phyloP scores from a whole-genome alignment of 805 yeast species.

The Candida sphagnicola region DNA sequence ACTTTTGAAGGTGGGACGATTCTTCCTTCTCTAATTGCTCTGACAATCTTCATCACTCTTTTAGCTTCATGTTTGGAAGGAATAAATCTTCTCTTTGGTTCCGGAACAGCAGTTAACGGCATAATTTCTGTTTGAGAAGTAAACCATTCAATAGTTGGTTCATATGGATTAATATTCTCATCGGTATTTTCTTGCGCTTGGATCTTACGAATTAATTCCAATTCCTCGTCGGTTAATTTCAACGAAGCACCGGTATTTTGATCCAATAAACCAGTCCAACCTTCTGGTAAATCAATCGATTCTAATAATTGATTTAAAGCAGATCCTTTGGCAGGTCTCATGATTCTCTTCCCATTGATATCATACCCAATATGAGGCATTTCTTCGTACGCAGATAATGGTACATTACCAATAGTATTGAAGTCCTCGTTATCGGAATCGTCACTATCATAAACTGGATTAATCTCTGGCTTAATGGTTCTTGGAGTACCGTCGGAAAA shows the following conservation, averaged over 20 bases:
- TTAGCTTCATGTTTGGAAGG: slow-evolving; percentile 98
- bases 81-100: slow-evolving; percentile 94
- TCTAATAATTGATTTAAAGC: slow-evolving; percentile 90
- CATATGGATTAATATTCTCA: slow-evolving; percentile 80
- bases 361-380: slow-evolving; percentile 97
- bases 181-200: slow-evolving; percentile 83
- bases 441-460: slow-evolving; percentile 92
- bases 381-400: slow-evolving; percentile 90
- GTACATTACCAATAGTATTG: slow-evolving; percentile 92
- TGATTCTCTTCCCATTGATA: slow-evolving; percentile 94
- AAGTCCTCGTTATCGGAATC: slow-evolving; percentile 78
- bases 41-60: slow-evolving; percentile 92
- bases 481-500: slow-evolving; percentile 81
- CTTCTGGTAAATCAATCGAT: slow-evolving; percentile 90
- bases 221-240: slow-evolving; percentile 81
- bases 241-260: slow-evolving; percentile 81
- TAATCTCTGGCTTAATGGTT: slow-evolving; percentile 79
- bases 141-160: slow-evolving; percentile 95
- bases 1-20: slow-evolving; percentile 70
- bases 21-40: slow-evolving; percentile 94
- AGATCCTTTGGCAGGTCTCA: slow-evolving; percentile 97
- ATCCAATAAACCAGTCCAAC: slow-evolving; percentile 97
- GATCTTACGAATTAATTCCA: slow-evolving; percentile 81
- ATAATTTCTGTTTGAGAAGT: slow-evolving; percentile 76
- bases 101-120: slow-evolving; percentile 93